Percentiles rank a stretch among this genome's conserved stretches.
Evolutionary conservation across 805 yeast genomes (phyloP).

Genomic region (Clavispora santaluciae): DNA sequence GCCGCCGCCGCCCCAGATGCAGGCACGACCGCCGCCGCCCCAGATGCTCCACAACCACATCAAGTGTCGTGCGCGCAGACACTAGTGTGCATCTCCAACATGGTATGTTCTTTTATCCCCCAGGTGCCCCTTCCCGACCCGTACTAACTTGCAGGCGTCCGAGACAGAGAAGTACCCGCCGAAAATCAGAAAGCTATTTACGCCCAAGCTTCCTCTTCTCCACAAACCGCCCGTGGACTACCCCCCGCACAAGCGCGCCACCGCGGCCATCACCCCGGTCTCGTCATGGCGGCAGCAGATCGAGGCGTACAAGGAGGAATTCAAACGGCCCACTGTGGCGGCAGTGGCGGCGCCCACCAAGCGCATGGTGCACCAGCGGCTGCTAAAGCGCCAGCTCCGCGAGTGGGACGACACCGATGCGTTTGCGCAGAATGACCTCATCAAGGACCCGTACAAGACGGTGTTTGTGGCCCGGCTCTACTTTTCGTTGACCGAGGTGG

Average conservation of each 20-base stretch:
- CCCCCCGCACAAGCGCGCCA: constrained; percentile 43
- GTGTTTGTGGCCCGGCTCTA: constrained; percentile 72
- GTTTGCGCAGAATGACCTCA: constrained; percentile 11
- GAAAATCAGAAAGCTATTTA: constrained; percentile 48
- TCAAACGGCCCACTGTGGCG: not conserved
- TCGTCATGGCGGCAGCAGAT: constrained; percentile 24
- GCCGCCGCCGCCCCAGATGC: too few species aligned
- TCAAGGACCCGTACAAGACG: constrained; percentile 67
- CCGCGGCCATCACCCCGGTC: constrained; percentile 45
- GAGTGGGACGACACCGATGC: constrained; percentile 18
- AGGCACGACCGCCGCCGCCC: too few species aligned
- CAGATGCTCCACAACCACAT: too few species aligned
- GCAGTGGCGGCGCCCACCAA: not conserved
- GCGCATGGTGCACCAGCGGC: constrained; percentile 6
- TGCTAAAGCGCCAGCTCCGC: constrained; percentile 12
- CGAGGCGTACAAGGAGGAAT: constrained; percentile 25
- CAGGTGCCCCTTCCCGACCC: too few species aligned
- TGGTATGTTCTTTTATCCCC: constrained; percentile 3
- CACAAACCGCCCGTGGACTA: constrained; percentile 47
- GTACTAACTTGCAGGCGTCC: constrained; percentile 14
- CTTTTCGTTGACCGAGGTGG: constrained; percentile 61
- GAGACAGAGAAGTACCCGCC: constrained; percentile 30
- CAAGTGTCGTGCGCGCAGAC: too few species aligned
- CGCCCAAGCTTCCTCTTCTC: constrained; percentile 54
- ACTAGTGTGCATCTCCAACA: not conserved